These are phyloP conservation scores for Neurospora discreta DNA, from an alignment of 495 filamentous ascomycete genomes.

Conservation along the genomic window DNA sequence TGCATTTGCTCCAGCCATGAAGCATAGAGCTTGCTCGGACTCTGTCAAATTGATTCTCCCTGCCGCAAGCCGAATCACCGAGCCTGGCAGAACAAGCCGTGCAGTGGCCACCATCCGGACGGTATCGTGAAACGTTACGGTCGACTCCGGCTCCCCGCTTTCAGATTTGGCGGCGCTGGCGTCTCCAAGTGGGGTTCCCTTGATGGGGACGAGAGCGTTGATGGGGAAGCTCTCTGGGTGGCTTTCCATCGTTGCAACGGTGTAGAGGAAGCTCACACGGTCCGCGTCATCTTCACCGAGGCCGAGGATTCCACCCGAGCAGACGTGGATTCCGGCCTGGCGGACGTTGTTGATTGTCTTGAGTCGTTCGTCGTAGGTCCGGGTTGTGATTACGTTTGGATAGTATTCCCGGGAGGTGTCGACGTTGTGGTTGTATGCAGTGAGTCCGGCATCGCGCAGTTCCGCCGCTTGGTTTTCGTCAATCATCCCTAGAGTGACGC, in stretches of 20 bases:
- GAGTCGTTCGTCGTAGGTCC: slow-evolving; percentile 74
- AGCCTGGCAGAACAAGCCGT: slow-evolving; percentile 62
- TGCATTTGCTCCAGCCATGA: slow-evolving; percentile 77
- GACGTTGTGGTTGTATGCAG: slow-evolving; percentile 84
- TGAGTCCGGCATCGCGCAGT: slow-evolving; percentile 69
- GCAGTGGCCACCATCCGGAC: slow-evolving; percentile 72
- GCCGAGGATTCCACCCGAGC: slow-evolving; percentile 72
- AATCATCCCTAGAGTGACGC: slow-evolving; percentile 85
- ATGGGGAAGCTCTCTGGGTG: slow-evolving; percentile 82
- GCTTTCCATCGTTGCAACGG: slow-evolving; percentile 58
- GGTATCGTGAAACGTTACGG: slow-evolving; percentile 56
- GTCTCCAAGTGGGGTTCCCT: slow-evolving; percentile 70
- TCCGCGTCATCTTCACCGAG: slow-evolving; percentile 65
- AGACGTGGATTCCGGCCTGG: slow-evolving; percentile 75
- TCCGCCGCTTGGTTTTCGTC: slow-evolving; percentile 64
- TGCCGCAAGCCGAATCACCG: slow-evolving; percentile 73
- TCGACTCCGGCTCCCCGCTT: background rate
- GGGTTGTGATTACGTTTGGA: slow-evolving; percentile 66
- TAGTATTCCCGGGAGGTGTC: slow-evolving; percentile 83
- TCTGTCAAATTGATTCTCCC: slow-evolving; percentile 67
- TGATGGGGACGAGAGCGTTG: slow-evolving; percentile 76
- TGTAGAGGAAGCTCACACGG: slow-evolving; percentile 68
- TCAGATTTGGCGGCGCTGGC: slow-evolving; percentile 32
- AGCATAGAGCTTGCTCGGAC: slow-evolving; percentile 75
- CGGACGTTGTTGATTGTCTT: slow-evolving; percentile 63